Conservation (phyloP, 805 yeast genomes). For the Candida xyloterini region DNA sequence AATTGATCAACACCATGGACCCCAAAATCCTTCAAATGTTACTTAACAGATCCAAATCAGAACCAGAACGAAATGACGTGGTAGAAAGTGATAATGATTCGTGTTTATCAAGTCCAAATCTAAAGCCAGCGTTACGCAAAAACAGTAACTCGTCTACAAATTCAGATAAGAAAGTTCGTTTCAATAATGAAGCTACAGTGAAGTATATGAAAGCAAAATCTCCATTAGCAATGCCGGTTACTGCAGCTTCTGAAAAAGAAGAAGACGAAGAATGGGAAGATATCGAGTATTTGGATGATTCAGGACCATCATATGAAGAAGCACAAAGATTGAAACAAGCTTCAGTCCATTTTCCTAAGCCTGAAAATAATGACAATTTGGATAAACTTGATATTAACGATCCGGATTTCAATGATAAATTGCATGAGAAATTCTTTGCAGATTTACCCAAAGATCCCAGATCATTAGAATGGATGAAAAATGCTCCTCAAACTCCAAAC, state of each 20-base stretch:
- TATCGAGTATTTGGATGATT: slow-evolving; percentile 47
- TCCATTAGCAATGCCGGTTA: slow-evolving; percentile 2
- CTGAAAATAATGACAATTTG: slow-evolving; percentile 31
- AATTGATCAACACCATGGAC: slow-evolving; percentile 62
- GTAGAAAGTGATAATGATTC: slow-evolving; percentile 16
- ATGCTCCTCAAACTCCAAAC: slow-evolving; percentile 44
- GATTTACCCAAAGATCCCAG: slow-evolving; percentile 80
- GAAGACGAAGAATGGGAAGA: slow-evolving; percentile 46
- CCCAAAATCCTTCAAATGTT: slow-evolving; percentile 64
- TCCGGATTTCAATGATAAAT: slow-evolving; percentile 72
- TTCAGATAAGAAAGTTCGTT: slow-evolving; percentile 30
- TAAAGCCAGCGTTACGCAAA: slow-evolving; percentile 23
- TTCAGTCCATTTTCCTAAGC: slow-evolving; percentile 64
- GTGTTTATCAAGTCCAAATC: slow-evolving; percentile 12
- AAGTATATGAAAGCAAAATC: slow-evolving; percentile 23
- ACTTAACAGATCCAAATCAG: slow-evolving; percentile 48
- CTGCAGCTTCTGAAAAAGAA: background rate
- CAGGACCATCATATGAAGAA: slow-evolving; percentile 47
- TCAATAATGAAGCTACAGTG: slow-evolving; percentile 32
- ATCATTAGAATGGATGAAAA: slow-evolving; percentile 89
- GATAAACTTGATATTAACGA: slow-evolving; percentile 57
- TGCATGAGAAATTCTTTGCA: slow-evolving; percentile 86
- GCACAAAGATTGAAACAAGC: slow-evolving; percentile 31
- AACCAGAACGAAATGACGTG: background rate
- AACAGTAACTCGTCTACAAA: slow-evolving; percentile 15